phyloP scores from a whole-genome alignment of 2,329 filamentous ascomycete genomes.

The Paraconiothyrium sp. region DNA sequence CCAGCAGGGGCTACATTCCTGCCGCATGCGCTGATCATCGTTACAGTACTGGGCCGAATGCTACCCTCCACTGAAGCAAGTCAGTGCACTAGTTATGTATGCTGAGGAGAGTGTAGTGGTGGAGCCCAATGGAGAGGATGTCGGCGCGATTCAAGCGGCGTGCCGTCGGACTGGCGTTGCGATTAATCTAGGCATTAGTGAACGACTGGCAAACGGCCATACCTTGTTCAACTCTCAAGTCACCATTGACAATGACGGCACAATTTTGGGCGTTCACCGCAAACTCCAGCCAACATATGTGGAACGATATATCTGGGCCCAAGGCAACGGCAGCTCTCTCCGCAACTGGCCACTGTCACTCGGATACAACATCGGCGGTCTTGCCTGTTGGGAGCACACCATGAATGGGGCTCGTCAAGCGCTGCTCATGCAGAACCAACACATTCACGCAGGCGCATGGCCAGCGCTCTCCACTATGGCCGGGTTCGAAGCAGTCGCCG shows the following conservation, averaged over 20 bases:
- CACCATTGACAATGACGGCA: conserved; percentile 44
- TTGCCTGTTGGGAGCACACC: conserved; percentile 52
- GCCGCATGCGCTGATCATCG: conserved; percentile 18
- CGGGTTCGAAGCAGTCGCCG: conserved; percentile 54
- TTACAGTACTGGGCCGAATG: conserved; percentile 48
- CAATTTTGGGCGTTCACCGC: conserved; percentile 48
- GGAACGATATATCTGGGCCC: conserved; percentile 49
- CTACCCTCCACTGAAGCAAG: conserved; percentile 48
- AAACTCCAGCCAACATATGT: conserved; percentile 51
- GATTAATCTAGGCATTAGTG: conserved; percentile 47
- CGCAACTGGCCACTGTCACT: conserved; percentile 41
- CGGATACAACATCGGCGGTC: conserved; percentile 47
- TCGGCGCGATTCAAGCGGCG: conserved; percentile 43
- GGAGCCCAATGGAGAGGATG: conserved; percentile 41
- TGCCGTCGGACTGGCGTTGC: conserved; percentile 44
- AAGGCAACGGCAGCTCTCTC: conserved; percentile 45
- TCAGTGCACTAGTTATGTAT: conserved; percentile 43
- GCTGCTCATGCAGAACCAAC: conserved; percentile 44
- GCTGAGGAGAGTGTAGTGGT: conserved; percentile 49
- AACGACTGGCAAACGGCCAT: conserved; percentile 45
- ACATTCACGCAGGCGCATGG: conserved; percentile 51
- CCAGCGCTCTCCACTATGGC: conserved; percentile 49
- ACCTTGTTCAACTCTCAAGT: conserved; percentile 51
- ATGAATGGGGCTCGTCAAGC: conserved; percentile 52
- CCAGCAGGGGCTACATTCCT: too few relatives aligned